Base-by-base conservation (phyloP, 371 early-diverging fungal species). In the Dinochytrium kinnereticum region DNA sequence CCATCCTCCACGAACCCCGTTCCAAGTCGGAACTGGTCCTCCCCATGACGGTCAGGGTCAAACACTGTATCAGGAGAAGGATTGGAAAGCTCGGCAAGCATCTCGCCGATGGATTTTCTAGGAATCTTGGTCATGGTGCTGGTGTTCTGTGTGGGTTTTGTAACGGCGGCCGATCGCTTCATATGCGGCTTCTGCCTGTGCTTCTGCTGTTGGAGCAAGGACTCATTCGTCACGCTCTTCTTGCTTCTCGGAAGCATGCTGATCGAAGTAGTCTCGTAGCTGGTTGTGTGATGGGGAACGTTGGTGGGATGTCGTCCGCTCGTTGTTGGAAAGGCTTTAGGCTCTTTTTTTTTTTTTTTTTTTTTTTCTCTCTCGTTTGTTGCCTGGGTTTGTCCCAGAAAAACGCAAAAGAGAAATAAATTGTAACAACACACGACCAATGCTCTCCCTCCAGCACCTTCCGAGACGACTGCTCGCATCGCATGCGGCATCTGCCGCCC, bases 1-100 rank as follows among this genome's bases (percentile, higher is more conserved):
- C 50, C 51, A 37, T 66, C 65, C 28, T 64, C 55, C 31, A 33
- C 15, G 33, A 33, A 37, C 44, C 68, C 36, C 38, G 37, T 2
- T 36, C 76, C 21, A 51, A 39, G 36, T n/a, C n/a, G n/a, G n/a
- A n/a, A n/a, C n/a, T n/a, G n/a, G 59, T 94, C 88, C 33, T 85
- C 67, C 36, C 93, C 84, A 76, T 94, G 92, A 74, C 91, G 90
- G 74, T 72, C 85, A 71, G 81, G 79, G 55, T 82, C 88, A 59
- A 83, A 81, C 7, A 61, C 61, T 34, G 87, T 86, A 17, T 80
- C 72, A 17, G 85, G 86, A 0, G 81, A 82, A 36, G 88, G 83
- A 59, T 85, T 86, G 65, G 85, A 68, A 24, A 86, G 51, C 34
- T 81, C 84, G 3, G 72, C 78, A 69, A 76, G 76, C 66, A 49